Evolutionary conservation across 805 yeast species (phyloP), one percentile per base, ranked within the genome.

Genomic region (Starmerella geochares): DNA sequence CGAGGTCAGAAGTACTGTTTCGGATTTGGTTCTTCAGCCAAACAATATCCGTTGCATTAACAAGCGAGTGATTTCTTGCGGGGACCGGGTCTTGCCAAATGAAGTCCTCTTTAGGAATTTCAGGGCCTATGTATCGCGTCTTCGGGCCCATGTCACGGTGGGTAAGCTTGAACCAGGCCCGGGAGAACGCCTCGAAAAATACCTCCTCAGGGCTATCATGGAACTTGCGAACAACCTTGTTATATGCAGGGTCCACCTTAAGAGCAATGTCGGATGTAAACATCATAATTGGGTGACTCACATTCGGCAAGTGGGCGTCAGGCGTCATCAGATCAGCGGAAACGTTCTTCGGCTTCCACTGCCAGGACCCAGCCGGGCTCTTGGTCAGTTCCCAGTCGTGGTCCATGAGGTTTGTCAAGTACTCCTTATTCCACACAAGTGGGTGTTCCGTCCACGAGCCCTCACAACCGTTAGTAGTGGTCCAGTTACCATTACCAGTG

Each of bases 21-120:
- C 45, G 23, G 23, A 52, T 52, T 25, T 39, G 31, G n/a, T 25
- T 24, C 55, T 54, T 52, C 16, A 54, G 52, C 25, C 9, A 10
- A 16, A 19, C 24, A 19, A 52, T 32, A 23, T 54, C 57, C 13
- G 46, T 44, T 16, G 44, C 23, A 46, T 54, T 51, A 9, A 54
- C 50, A n/a, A 52, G 32, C n/a, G 47, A 40, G 42, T 48, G 32
- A 49, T 52, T 45, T 5, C 37, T 24, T 1, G 43, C 47, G 10
- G 57, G 57, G n/a, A 54, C 31, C 19, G 57, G 57, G 38, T 54
- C 57, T 46, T 54, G 57, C 55, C 55, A 54, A 29, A 52, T 48
- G 20, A 43, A 48, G 27, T 47, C 51, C 31, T 45, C 35, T 28
- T 24, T 19, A 8, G 55, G 55, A 8, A 52, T 53, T 41, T 54